phyloP scores from a whole-genome alignment of 2,329 filamentous ascomycete species.

The Pseudocercospora macadamiae region DNA sequence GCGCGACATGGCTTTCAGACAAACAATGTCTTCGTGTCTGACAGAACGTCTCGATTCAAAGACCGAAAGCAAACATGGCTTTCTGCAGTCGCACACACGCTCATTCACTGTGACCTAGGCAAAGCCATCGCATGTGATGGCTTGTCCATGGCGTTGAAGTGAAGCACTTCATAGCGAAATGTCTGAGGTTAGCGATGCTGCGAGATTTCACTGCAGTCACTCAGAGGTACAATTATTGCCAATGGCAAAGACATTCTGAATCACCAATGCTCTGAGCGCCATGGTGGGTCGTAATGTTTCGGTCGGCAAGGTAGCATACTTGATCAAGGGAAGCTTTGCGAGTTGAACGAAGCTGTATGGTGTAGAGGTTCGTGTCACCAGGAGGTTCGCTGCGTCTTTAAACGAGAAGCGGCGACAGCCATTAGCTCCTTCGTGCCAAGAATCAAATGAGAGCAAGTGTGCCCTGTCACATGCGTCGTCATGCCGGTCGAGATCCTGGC shows the following conservation, averaged over 20 bases:
- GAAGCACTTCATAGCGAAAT: too few relatives aligned
- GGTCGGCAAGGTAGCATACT: too few relatives aligned
- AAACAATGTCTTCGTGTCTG: background rate
- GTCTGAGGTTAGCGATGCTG: too few relatives aligned
- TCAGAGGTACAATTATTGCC: too few relatives aligned
- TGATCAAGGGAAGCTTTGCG: background rate
- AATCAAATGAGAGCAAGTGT: background rate
- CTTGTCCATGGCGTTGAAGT: background rate
- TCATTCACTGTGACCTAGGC: background rate
- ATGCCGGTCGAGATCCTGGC: background rate
- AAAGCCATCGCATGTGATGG: background rate
- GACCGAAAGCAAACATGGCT: background rate
- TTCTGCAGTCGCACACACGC: background rate
- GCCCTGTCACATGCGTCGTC: background rate
- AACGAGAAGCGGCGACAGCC: background rate
- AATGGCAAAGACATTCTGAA: too few relatives aligned
- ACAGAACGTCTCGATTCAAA: background rate
- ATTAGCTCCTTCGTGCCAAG: background rate
- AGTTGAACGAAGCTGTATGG: background rate
- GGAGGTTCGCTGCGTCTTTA: background rate
- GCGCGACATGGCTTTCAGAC: slow-evolving; percentile 8
- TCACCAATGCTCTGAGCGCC: too few relatives aligned
- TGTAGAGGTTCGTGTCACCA: background rate
- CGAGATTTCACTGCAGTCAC: too few relatives aligned
- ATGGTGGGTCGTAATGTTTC: too few relatives aligned